Base-by-base conservation (phyloP, 1,284 basidiomycete species). In the Sphaerobolus stellatus region DNA sequence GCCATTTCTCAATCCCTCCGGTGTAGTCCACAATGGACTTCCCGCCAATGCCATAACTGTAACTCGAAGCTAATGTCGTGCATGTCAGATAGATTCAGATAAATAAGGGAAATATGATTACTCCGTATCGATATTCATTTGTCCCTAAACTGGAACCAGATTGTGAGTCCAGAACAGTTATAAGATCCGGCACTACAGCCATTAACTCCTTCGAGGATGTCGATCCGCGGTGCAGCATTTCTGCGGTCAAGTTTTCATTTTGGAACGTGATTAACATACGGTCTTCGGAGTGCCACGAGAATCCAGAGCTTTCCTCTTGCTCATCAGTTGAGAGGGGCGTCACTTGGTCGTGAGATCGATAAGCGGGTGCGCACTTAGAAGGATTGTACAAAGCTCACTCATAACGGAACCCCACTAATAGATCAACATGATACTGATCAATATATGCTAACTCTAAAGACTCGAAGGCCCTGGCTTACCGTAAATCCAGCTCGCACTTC, bases 41-140 rank as follows among this genome's bases (percentile, higher is more conserved):
- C 76, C 80, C 20, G 79, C 78, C 30, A 84, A 71, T 11, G 78
- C 83, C 43, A 84, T 67, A 46, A 84, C 80, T 11, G 79, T 68
- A 8, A 82, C 82, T 29, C 79, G 74, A 38, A 82, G 65, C 9
- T 83, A 82, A 59, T 82, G 83, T n/a, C 11, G 33, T 18, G 22
- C 9, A 9, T 11, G 24, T 3, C 27, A 28, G 22, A 31, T 2
- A 16, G 33, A 3, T 27, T 38, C 56, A 75, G 76, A 62, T 75
- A 76, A 49, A 75, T 65, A 28, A 71, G 73, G 13, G 72, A 74
- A 11, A 34, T 22, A 24, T 53, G 6, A 54, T 27, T 45, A 43
- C 54, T 13, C 48, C 60, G 41, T 59, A 71, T 59, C 68, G 58
- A 54, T 71, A 71, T 53, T 78, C 75, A 18, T 71, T 75, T 2